phyloP scores from a whole-genome alignment of 768 basidiomycete species.

The Lactarius evosmus region DNA sequence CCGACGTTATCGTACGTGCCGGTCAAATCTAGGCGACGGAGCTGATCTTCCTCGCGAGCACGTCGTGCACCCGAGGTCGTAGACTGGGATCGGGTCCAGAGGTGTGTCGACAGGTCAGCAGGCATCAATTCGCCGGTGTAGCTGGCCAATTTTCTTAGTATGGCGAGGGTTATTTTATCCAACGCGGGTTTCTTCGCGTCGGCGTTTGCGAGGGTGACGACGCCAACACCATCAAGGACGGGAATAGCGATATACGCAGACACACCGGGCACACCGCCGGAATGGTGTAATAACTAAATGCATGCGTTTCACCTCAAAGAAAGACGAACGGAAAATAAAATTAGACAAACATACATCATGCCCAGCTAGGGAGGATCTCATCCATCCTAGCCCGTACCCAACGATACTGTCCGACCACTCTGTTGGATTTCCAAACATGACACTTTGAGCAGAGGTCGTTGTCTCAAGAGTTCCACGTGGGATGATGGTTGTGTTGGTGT shows the following conservation, averaged over 20 bases:
- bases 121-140: no score
- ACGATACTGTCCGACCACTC: constrained; percentile 22
- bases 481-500: constrained; percentile 35
- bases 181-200: not conserved
- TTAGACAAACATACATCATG: constrained; percentile 37
- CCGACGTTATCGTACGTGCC: constrained; percentile 1
- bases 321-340: not conserved
- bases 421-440: constrained; percentile 27
- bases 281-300: constrained; percentile 3
- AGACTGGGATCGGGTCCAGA: not conserved
- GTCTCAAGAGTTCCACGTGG: constrained; percentile 34
- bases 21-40: not conserved
- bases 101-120: not conserved
- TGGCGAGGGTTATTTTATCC: not conserved
- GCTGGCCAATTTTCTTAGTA: not conserved
- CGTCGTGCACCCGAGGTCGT: not conserved
- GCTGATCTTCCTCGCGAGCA: not conserved
- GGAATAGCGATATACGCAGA: not conserved
- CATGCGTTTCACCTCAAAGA: no score
- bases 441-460: constrained; percentile 34
- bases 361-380: constrained; percentile 38
- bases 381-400: constrained; percentile 46
- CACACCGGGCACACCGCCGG: constrained; percentile 3
- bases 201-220: constrained; percentile 19
- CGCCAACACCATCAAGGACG: constrained; percentile 2